These are phyloP conservation scores for Penicillium italicum DNA, from an alignment of 2,329 filamentous ascomycete species.

Conservation along the genomic window DNA sequence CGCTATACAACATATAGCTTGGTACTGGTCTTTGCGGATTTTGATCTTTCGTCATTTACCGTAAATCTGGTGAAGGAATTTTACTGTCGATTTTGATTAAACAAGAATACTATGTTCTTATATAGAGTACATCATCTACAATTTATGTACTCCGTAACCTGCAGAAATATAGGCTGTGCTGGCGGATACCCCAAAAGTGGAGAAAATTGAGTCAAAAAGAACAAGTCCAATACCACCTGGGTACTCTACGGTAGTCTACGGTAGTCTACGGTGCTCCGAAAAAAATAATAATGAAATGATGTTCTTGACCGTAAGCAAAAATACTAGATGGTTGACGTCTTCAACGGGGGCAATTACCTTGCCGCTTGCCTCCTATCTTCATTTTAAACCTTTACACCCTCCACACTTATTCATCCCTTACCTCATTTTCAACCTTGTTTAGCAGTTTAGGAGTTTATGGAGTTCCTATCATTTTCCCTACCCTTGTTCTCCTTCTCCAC, in stretches of 20 bases:
- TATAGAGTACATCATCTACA: not conserved
- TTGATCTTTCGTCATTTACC: not conserved
- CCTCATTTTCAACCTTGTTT: not conserved
- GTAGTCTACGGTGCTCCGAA: too few relatives aligned
- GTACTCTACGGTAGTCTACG: too few relatives aligned
- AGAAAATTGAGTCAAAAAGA: not conserved
- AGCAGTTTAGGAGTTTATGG: not conserved
- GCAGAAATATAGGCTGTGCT: not conserved
- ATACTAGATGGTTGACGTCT: not conserved
- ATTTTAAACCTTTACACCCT: not conserved
- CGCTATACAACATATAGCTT: conserved; percentile 12
- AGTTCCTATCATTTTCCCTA: not conserved
- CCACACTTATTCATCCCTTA: not conserved
- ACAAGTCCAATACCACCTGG: not conserved
- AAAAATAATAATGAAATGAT: not conserved
- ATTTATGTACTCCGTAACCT: not conserved
- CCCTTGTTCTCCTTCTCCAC: not conserved
- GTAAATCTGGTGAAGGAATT: not conserved
- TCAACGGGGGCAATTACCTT: not conserved
- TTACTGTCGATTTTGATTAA: too few relatives aligned
- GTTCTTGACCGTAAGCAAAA: not conserved
- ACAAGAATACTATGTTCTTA: not conserved
- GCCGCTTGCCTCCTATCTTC: conserved; percentile 2
- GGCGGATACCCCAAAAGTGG: not conserved
- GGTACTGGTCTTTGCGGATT: conserved; percentile 2